Percentiles rank a stretch among this genome's conserved stretches.
These are phyloP conservation scores for Pseudomassariella vexata DNA, from an alignment of 2,329 filamentous ascomycete species.

Conservation along the genomic window DNA sequence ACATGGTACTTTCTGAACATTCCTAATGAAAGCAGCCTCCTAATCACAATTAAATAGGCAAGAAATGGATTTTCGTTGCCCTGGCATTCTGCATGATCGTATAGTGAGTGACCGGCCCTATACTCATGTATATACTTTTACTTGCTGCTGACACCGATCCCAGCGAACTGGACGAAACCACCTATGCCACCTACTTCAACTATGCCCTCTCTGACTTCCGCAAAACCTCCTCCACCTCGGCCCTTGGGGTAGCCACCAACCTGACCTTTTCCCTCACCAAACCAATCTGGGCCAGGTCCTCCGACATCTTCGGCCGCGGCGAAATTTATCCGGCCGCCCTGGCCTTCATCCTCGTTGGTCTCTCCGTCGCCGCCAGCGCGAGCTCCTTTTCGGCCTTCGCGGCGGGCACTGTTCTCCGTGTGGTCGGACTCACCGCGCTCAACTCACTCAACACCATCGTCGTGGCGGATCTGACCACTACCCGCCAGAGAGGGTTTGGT, in stretches of 20 bases:
- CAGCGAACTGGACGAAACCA: conserved; percentile 28
- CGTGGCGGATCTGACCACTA: conserved; percentile 33
- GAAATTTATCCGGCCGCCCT: conserved; percentile 29
- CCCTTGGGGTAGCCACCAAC: conserved; percentile 27
- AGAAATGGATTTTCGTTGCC: too few species aligned
- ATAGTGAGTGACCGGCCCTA: too few species aligned
- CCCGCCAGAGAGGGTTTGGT: conserved; percentile 32
- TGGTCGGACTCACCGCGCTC: conserved; percentile 20
- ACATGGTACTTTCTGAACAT: too few species aligned
- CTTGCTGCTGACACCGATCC: too few species aligned
- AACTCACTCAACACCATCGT: conserved; percentile 27
- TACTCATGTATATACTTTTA: too few species aligned
- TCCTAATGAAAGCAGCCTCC: too few species aligned
- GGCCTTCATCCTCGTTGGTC: conserved; percentile 14
- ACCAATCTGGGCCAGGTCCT: conserved; percentile 34
- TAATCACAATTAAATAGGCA: too few species aligned
- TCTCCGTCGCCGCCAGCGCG: not conserved
- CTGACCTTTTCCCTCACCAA: conserved; percentile 33
- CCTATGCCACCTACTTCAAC: conserved; percentile 30
- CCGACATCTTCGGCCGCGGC: conserved; percentile 33
- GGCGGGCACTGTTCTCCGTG: conserved; percentile 22
- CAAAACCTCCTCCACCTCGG: conserved; percentile 26
- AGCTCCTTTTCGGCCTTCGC: conserved; percentile 29
- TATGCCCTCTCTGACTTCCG: conserved; percentile 34
- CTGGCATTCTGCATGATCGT: too few species aligned